phyloP scores from a whole-genome alignment of 768 basidiomycete species.

The Cantharellus cinnabarinus region DNA sequence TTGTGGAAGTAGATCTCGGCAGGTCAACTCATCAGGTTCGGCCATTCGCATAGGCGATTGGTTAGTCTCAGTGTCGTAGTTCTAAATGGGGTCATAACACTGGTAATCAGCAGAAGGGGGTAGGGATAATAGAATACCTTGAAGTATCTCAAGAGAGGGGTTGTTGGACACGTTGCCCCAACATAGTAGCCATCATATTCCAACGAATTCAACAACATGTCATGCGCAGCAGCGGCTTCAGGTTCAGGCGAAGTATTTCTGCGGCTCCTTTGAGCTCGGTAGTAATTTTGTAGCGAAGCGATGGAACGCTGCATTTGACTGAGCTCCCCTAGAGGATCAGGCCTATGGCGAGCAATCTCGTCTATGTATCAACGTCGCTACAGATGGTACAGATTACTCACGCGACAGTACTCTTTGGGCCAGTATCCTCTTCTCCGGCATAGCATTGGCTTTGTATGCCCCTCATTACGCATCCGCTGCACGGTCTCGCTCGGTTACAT shows the following conservation, averaged over 20 bases:
- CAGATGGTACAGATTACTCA: neutral
- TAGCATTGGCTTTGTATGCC: slow-evolving; percentile 69
- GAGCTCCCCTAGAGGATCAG: neutral
- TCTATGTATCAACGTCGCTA: neutral
- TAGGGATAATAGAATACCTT: neutral
- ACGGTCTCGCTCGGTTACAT: slow-evolving; percentile 79
- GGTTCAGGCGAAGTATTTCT: neutral
- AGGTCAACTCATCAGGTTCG: neutral
- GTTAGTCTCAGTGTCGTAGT: too few species aligned
- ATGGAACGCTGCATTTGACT: neutral
- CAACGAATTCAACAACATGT: neutral
- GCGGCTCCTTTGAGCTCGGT: neutral
- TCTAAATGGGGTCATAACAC: neutral
- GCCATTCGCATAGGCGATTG: too few species aligned
- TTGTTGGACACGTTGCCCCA: neutral
- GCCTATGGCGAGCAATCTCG: neutral
- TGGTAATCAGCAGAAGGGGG: neutral
- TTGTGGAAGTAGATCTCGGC: neutral
- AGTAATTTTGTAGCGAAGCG: neutral
- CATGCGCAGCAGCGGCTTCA: neutral
- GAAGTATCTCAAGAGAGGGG: neutral
- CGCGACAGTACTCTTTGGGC: neutral
- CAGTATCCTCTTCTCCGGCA: slow-evolving; percentile 27
- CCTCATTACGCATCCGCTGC: slow-evolving; percentile 68
- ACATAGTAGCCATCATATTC: neutral